Evolutionary conservation across 768 basidiomycete species (phyloP).

Genomic region (Peribolospora baueri): DNA sequence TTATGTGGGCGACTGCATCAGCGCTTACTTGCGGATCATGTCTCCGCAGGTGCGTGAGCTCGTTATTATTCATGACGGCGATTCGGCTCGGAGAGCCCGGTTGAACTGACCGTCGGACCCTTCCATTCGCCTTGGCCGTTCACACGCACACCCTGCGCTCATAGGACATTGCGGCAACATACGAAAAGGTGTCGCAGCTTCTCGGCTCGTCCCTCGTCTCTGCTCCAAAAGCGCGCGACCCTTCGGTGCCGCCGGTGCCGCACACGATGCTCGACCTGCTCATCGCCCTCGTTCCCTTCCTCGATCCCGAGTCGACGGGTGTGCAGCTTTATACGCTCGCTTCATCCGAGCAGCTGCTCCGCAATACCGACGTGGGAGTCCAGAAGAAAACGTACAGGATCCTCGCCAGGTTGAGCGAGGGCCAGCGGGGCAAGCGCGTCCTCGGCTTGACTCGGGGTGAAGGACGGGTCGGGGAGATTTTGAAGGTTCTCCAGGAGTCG

Average conservation of each 20-base stretch:
- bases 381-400: conserved; percentile 92
- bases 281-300: conserved; percentile 50
- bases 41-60: conserved; percentile 33
- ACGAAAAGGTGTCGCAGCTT: no score
- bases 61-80: neutral
- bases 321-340: conserved; percentile 42
- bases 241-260: conserved; percentile 18
- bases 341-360: conserved; percentile 41
- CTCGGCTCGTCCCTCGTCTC: no score
- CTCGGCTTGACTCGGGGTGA: conserved; percentile 17
- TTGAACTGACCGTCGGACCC: no score
- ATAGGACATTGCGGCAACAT: no score
- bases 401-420: conserved; percentile 46
- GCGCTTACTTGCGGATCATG: conserved; percentile 61
- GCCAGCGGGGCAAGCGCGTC: conserved; percentile 22
- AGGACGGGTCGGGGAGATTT: conserved; percentile 32
- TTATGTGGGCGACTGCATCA: conserved; percentile 67
- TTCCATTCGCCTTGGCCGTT: no score
- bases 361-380: conserved; percentile 55
- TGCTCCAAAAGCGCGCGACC: no score
- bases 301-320: conserved; percentile 34
- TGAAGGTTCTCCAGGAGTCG: conserved; percentile 41
- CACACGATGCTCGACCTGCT: conserved; percentile 54
- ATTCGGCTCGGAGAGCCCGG: no score
- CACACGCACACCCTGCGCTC: no score